Base-by-base conservation (phyloP, 2,329 filamentous ascomycete genomes). In the Nemania serpens region DNA sequence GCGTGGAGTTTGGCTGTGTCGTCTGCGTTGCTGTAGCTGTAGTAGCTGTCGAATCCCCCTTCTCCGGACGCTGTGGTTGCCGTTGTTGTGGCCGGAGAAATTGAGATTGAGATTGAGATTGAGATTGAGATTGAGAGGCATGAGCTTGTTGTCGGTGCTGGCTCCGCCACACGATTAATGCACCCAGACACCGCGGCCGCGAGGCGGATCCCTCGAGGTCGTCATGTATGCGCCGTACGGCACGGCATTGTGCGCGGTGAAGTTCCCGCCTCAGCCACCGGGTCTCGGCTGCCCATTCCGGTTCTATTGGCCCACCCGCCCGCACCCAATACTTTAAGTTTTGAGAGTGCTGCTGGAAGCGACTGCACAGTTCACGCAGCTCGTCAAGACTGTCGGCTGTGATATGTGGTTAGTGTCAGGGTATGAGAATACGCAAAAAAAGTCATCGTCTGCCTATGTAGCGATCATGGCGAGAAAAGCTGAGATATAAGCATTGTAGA, bases 201-300 rank as follows among this genome's bases (percentile, higher is more conserved):
- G 73, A 70, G 63, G 82, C 79, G 20, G 63, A 61, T 37, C 63
- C 34, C 52, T 81, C 79, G 3, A 80, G 78, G 15, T 77, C 76
- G 70, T 67, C 61, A 43, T 83, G 85, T 64, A 87, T 84, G 63
- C 84, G 82, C 55, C 80, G 75, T 29, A 83, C 83, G 10, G 83
- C 83, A 49, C 82, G 82, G 71, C 84, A 85, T 71, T 87, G 84
- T 9, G 83, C 79, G 46, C 82, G 80, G 73, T 86, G 84, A 36
- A 87, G 77, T 52, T 84, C 79, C 43, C 75, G 75, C 53, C 81
- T 77, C 25, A 87, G 76, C 25, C 70, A 64, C 39, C 76, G 74
- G 33, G 84, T 86, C 58, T 86, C 82, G 67, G 76, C 78, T 22
- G 81, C 77, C 84, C 83, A 86, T n/a, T 78, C 71, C 3, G 83